A percentile compares a stretch with the other conserved stretches of the same genome.
phyloP scores from a whole-genome alignment of 2,329 filamentous ascomycete genomes.

The Aspergillus pseudoterreus region DNA sequence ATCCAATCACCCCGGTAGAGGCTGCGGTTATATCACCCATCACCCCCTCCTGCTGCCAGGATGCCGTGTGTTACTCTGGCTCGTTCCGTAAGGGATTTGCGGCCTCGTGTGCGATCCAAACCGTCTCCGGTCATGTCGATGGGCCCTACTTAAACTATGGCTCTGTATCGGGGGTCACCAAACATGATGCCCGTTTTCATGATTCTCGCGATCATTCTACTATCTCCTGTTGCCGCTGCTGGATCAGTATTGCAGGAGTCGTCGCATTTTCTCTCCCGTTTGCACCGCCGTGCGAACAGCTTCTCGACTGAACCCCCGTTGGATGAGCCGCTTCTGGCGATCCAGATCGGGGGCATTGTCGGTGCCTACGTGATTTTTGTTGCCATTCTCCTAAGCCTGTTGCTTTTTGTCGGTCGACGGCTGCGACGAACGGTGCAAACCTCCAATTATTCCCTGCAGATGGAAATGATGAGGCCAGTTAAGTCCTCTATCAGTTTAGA shows the following conservation, averaged over 20 bases:
- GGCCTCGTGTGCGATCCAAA: constrained; percentile 17
- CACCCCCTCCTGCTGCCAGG: constrained; percentile 14
- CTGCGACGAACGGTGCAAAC: constrained; percentile 49
- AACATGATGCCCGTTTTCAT: constrained; percentile 12
- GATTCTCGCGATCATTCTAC: constrained; percentile 6
- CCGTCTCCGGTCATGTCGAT: constrained; percentile 11
- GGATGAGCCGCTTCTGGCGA: constrained; percentile 66
- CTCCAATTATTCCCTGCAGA: constrained; percentile 50
- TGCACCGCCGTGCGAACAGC: constrained; percentile 9
- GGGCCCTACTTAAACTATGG: constrained; percentile 17
- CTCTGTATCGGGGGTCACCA: constrained; percentile 8
- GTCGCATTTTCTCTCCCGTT: constrained; percentile 3
- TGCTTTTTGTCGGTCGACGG: constrained; percentile 61
- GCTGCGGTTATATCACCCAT: constrained; percentile 17
- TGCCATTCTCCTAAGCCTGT: constrained; percentile 65
- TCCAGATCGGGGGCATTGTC: constrained; percentile 78
- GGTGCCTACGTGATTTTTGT: constrained; percentile 78
- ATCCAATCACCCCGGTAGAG: constrained; percentile 17
- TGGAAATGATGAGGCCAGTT: constrained; percentile 54
- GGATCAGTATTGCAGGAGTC: constrained; percentile 11
- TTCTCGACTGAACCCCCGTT: constrained; percentile 37
- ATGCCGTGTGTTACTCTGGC: constrained; percentile 15
- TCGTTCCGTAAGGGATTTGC: constrained; percentile 26
- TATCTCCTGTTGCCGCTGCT: constrained; percentile 13
- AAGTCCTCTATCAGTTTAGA: constrained; percentile 27